Conservation (phyloP, 345 rosid species). For the Clausena lansium region DNA sequence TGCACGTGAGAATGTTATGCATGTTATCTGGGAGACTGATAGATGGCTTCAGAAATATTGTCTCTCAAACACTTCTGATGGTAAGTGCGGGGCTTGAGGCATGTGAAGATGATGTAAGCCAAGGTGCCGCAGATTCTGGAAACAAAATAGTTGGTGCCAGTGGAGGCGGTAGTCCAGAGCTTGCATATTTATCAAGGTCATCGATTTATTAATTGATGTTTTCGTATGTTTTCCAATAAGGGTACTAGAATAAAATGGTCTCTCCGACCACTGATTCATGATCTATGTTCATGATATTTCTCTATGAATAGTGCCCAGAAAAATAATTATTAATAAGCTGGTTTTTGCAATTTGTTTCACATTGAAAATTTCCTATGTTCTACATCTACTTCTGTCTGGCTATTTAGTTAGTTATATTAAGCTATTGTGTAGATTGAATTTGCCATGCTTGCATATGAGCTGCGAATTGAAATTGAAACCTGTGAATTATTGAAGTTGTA, state of each 20-base stretch:
- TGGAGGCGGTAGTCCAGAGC: constrained; percentile 63
- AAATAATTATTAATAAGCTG: too few relatives aligned
- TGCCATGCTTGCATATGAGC: not conserved
- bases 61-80: constrained; percentile 53
- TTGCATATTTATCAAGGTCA: constrained; percentile 44
- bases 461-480: too few relatives aligned
- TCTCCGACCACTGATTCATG: not conserved
- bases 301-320: too few relatives aligned
- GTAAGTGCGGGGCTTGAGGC: constrained; percentile 35
- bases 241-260: not conserved
- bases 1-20: constrained; percentile 95
- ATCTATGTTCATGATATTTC: not conserved
- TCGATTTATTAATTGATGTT: constrained; percentile 43
- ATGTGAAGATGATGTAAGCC: constrained; percentile 29
- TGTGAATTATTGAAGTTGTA: too few relatives aligned
- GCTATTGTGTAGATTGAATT: constrained; percentile 12
- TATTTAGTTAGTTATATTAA: not conserved
- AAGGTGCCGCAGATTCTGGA: constrained; percentile 40
- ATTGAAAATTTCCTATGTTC: too few relatives aligned
- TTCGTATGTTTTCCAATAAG: not conserved
- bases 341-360: too few relatives aligned
- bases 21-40: constrained; percentile 97
- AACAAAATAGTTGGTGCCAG: constrained; percentile 43
- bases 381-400: not conserved
- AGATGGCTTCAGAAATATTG: constrained; percentile 94